Evolutionary conservation across 805 yeast genomes (phyloP).

Genomic region (Ogataea kodamae): DNA sequence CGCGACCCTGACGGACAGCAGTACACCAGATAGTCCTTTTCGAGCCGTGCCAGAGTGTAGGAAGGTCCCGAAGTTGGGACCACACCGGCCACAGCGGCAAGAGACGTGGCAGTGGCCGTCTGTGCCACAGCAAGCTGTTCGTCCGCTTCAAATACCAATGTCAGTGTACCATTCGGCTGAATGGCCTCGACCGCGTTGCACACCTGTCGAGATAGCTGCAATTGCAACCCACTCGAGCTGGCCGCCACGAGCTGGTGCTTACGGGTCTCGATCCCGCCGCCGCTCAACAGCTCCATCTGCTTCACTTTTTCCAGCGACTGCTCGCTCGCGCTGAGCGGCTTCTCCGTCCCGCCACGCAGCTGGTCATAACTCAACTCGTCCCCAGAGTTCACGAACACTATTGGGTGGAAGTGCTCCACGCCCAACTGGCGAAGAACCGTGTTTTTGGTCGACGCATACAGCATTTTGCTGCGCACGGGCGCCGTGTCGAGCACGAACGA

Average conservation of each 20-base stretch:
- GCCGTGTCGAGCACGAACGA: slow-evolving; percentile 87
- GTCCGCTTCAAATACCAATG: slow-evolving; percentile 13
- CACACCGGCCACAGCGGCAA: slow-evolving; percentile 27
- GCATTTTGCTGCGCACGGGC: slow-evolving; percentile 80
- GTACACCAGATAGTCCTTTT: slow-evolving; percentile 58
- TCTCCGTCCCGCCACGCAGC: slow-evolving; percentile 37
- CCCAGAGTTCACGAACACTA: slow-evolving; percentile 52
- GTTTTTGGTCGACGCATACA: slow-evolving; percentile 87
- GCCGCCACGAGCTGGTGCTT: slow-evolving; percentile 23
- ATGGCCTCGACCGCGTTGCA: slow-evolving; percentile 4
- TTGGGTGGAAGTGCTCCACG: slow-evolving; percentile 44
- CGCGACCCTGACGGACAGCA: slow-evolving; percentile 88
- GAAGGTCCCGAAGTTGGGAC: slow-evolving; percentile 48
- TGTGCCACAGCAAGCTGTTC: slow-evolving; percentile 17
- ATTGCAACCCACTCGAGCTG: slow-evolving; percentile 14
- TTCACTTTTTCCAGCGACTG: slow-evolving; percentile 44
- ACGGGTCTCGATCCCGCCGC: slow-evolving; percentile 30
- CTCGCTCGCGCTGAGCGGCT: slow-evolving; percentile 61
- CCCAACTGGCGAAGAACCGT: slow-evolving; percentile 76
- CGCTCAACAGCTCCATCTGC: slow-evolving; percentile 37
- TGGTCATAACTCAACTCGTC: slow-evolving; percentile 53
- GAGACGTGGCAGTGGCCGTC: slow-evolving; percentile 2
- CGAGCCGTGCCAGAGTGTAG: slow-evolving; percentile 52
- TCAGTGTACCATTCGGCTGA: slow-evolving; percentile 9
- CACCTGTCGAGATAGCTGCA: slow-evolving; percentile 10